phyloP scores from a whole-genome alignment of 2,329 filamentous ascomycete species.

The Apiospora hydei region DNA sequence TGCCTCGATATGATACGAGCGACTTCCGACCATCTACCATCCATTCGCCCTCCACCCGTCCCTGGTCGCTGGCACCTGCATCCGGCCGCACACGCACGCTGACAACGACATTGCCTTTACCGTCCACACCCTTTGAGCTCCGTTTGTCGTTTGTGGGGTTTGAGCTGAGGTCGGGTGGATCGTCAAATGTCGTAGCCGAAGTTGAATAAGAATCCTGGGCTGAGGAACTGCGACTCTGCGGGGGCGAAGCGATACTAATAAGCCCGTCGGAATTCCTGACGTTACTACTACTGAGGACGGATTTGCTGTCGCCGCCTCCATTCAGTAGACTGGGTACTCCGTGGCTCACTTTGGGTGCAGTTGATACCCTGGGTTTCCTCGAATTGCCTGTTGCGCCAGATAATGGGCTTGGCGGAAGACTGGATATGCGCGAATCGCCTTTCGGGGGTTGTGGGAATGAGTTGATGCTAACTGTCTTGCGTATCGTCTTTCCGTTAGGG shows the following conservation, averaged over 20 bases:
- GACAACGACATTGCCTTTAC: slow-evolving; percentile 93
- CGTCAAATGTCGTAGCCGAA: slow-evolving; percentile 88
- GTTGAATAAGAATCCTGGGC: slow-evolving; percentile 93
- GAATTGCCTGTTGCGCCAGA: slow-evolving; percentile 54
- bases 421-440: slow-evolving; percentile 64
- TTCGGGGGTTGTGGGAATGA: slow-evolving; percentile 91
- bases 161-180: slow-evolving; percentile 65
- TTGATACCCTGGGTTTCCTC: slow-evolving; percentile 62
- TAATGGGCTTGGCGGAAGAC: slow-evolving; percentile 68
- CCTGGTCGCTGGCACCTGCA: slow-evolving; percentile 65
- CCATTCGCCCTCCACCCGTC: slow-evolving; percentile 81
- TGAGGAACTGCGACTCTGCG: slow-evolving; percentile 90
- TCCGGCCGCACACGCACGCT: slow-evolving; percentile 94
- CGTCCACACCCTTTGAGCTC: slow-evolving; percentile 65
- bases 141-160: slow-evolving; percentile 52
- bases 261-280: slow-evolving; percentile 76
- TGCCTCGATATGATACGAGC: slow-evolving; percentile 82
- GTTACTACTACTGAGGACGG: slow-evolving; percentile 67
- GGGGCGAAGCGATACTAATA: slow-evolving; percentile 79
- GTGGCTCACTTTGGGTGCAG: slow-evolving; percentile 61
- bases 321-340: slow-evolving; percentile 79
- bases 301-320: slow-evolving; percentile 78
- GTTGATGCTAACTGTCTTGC: slow-evolving; percentile 92
- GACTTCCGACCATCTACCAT: slow-evolving; percentile 86
- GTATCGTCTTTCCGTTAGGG: slow-evolving; percentile 72